These are phyloP conservation scores for Hansfordia pulvinata DNA, from an alignment of 2,329 filamentous ascomycete genomes.

Conservation along the genomic window DNA sequence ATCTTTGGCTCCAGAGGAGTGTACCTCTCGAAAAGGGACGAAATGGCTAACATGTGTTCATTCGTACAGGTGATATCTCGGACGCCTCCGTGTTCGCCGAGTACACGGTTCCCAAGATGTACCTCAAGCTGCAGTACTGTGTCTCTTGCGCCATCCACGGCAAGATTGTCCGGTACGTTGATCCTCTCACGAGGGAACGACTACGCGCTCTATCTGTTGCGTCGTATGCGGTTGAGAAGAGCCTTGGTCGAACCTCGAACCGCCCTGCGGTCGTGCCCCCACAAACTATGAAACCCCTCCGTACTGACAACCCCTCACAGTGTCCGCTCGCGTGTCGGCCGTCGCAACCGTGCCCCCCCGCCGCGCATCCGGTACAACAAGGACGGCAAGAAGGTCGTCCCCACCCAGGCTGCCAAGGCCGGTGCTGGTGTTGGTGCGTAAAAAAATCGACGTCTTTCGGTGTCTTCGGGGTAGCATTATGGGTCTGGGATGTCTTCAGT, in stretches of 20 bases:
- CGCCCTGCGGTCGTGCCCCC: conserved; percentile 11
- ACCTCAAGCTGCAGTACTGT: conserved; percentile 99
- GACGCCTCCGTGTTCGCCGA: conserved; percentile 98
- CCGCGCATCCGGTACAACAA: conserved; percentile 99
- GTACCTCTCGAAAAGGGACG: too few relatives aligned
- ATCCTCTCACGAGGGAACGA: conserved; percentile 43
- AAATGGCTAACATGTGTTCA: conserved; percentile 5
- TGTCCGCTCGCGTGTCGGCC: conserved; percentile 92
- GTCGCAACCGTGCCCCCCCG: conserved; percentile 97
- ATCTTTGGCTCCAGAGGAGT: too few relatives aligned
- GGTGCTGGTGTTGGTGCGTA: too few relatives aligned
- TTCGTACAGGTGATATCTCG: conserved; percentile 84
- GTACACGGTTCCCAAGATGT: conserved; percentile 99
- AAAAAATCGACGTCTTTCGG: conserved; percentile 9
- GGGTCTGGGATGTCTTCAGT: too few relatives aligned
- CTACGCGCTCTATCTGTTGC: conserved; percentile 22
- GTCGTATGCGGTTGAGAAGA: conserved; percentile 35
- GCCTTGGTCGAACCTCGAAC: conserved; percentile 39
- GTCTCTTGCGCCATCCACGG: conserved; percentile 99
- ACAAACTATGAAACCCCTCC: conserved; percentile 9
- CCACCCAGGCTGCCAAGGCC: conserved; percentile 66
- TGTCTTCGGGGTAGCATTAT: too few relatives aligned
- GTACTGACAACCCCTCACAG: conserved; percentile 40
- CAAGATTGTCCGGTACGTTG: conserved; percentile 99
- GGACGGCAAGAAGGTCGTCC: conserved; percentile 99